Evolutionary conservation across 2,329 filamentous ascomycete genomes (phyloP), one percentile per base, ranked within the genome.

Genomic region (Aspergillus sp.): DNA sequence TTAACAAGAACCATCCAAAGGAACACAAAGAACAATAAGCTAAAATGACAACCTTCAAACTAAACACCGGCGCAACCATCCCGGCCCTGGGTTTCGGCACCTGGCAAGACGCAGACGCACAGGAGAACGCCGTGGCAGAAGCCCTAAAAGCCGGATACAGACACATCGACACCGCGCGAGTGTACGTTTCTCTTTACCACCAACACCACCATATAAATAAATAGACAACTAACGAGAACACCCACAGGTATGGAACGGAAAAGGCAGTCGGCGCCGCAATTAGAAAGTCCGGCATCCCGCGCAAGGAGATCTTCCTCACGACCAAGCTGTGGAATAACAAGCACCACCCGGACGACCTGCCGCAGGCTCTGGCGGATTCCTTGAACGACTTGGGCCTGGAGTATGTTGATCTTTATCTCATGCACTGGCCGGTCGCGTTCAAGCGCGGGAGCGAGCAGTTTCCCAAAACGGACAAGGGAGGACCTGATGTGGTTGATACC

Each of bases 331-430:
- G 85, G 85, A 87, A 86, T 74, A 86, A 85, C 71, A 80, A 75
- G 65, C 84, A 87, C 68, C 79, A 82, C 61, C 82, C 81, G 1
- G 80, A 86, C 65, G 84, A 86, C 65, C 88, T 90, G 15, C 77
- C 83, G 58, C 75, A 81, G 62, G 86, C 86, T 61, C 81, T 86
- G 48, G 79, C 82, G 61, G 80, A 83, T 41, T 86, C 86, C 43
- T 77, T 89, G 52, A 81, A 86, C 68, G 81, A 86, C 66, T 80
- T 89, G 66, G 82, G 80, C 12, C 76, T 87, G 40, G 86, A 87
- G 58, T 90, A 90, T 69, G 77, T 90, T 57, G 87, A 90, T 69
- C 77, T 90, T 11, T 89, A 84, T 71, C 79, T 90, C 57, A 89
- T 91, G 69, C 87, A 90, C 73, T 90, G 82, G 80, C 84, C 84